phyloP scores from a whole-genome alignment of 768 basidiomycete genomes.

The Termitomyces sp. region DNA sequence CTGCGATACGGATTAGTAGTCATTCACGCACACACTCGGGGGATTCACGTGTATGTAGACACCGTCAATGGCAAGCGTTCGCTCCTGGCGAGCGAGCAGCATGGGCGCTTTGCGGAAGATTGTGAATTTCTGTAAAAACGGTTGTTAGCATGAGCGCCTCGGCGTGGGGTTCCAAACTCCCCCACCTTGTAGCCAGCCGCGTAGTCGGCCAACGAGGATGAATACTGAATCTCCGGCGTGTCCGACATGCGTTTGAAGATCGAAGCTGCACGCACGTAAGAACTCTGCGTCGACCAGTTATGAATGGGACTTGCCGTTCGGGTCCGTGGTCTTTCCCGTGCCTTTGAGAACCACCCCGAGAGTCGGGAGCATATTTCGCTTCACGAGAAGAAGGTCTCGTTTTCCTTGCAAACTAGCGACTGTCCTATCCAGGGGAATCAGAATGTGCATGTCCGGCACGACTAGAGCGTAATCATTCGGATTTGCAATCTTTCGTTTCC shows the following conservation, averaged over 20 bases:
- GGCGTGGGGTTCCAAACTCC: not conserved
- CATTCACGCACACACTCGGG: no score
- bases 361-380: conserved; percentile 66
- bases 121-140: conserved; percentile 64
- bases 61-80: conserved; percentile 90
- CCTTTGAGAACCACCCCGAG: conserved; percentile 66
- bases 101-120: conserved; percentile 95
- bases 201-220: conserved; percentile 58
- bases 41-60: no score
- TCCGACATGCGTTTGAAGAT: conserved; percentile 91
- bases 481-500: conserved; percentile 57
- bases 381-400: conserved; percentile 75
- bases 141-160: not conserved
- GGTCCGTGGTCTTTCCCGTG: conserved; percentile 75
- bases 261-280: conserved; percentile 78
- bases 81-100: conserved; percentile 85
- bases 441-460: conserved; percentile 58
- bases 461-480: conserved; percentile 83
- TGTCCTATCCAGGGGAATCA: conserved; percentile 89
- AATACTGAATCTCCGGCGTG: conserved; percentile 51
- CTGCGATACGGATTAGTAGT: no score
- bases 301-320: conserved; percentile 63
- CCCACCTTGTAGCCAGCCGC: conserved; percentile 80
- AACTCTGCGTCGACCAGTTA: no score
- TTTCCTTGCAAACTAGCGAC: conserved; percentile 93